Evolutionary conservation across 2,329 filamentous ascomycete species (phyloP).

Genomic region (Diaporthe ampelina): DNA sequence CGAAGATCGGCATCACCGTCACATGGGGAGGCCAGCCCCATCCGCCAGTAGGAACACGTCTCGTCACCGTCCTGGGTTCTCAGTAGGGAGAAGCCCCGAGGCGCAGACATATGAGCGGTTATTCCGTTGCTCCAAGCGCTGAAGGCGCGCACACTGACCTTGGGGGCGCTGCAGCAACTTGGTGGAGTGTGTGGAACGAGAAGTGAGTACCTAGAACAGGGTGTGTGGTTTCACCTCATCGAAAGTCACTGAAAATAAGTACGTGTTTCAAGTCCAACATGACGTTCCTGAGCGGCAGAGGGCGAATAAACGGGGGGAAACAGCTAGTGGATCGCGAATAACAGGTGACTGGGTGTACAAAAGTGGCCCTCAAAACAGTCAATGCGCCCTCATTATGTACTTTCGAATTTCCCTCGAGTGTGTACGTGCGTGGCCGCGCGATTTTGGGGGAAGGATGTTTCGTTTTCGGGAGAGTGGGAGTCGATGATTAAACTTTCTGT

Average conservation of each 20-base stretch:
- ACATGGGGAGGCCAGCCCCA: background rate
- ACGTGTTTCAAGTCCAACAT: slow-evolving; percentile 28
- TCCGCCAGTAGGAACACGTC: slow-evolving; percentile 16
- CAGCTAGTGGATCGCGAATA: slow-evolving; percentile 8
- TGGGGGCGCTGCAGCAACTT: slow-evolving; percentile 1
- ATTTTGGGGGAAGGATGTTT: background rate
- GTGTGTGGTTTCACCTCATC: slow-evolving; percentile 9
- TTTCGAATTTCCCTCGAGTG: slow-evolving; percentile 5
- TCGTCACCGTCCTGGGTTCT: background rate
- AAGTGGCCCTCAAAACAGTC: slow-evolving; percentile 31
- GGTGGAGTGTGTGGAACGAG: slow-evolving; percentile 23
- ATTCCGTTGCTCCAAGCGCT: slow-evolving; percentile 3
- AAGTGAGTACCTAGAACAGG: background rate
- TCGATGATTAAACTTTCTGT: background rate
- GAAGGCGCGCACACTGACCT: slow-evolving; percentile 13
- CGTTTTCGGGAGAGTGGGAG: slow-evolving; percentile 8
- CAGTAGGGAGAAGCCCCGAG: background rate
- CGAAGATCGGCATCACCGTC: slow-evolving; percentile 22
- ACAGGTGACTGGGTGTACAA: slow-evolving; percentile 23
- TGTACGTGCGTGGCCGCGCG: slow-evolving; percentile 7
- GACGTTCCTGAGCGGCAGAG: background rate
- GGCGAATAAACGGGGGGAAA: background rate
- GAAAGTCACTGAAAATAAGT: slow-evolving; percentile 23
- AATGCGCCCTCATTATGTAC: slow-evolving; percentile 34
- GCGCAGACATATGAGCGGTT: background rate